Evolutionary conservation across 495 filamentous ascomycete genomes (phyloP).

Genomic region (Penicillium chermesinum): DNA sequence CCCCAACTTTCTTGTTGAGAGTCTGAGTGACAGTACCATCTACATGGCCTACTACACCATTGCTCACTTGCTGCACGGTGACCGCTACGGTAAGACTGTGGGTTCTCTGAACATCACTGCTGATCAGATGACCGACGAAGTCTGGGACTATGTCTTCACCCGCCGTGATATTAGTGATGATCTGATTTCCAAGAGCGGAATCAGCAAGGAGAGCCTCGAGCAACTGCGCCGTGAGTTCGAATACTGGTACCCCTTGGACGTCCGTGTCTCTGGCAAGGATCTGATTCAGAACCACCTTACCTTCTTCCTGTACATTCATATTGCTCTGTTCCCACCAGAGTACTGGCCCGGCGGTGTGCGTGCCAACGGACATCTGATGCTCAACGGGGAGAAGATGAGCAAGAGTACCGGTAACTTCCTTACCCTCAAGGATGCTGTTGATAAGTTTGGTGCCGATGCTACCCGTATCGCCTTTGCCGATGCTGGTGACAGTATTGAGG

Average conservation of each 20-base stretch:
- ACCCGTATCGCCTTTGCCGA: conserved; percentile 88
- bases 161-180: conserved; percentile 60
- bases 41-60: conserved; percentile 99
- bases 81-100: conserved; percentile 69
- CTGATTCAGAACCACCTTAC: conserved; percentile 87
- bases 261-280: conserved; percentile 81
- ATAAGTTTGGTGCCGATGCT: conserved; percentile 93
- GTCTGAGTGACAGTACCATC: conserved; percentile 81
- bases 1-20: conserved; percentile 83
- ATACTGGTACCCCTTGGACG: conserved; percentile 93
- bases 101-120: conserved; percentile 64
- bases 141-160: conserved; percentile 92
- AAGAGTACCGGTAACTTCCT: conserved; percentile 96
- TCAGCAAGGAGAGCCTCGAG: conserved; percentile 64
- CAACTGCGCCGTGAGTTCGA: conserved; percentile 85
- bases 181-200: conserved; percentile 56
- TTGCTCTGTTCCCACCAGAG: conserved; percentile 78
- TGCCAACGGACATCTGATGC: conserved; percentile 84
- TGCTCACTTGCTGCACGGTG: conserved; percentile 76
- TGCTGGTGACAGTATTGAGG: conserved; percentile 88
- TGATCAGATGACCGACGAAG: conserved; percentile 90
- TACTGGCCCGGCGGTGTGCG: conserved; percentile 83
- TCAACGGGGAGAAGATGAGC: conserved; percentile 96
- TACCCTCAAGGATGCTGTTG: conserved; percentile 76
- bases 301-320: conserved; percentile 94